These are phyloP conservation scores for Trametes maxima DNA, from an alignment of 768 basidiomycete species.

Conservation along the genomic window DNA sequence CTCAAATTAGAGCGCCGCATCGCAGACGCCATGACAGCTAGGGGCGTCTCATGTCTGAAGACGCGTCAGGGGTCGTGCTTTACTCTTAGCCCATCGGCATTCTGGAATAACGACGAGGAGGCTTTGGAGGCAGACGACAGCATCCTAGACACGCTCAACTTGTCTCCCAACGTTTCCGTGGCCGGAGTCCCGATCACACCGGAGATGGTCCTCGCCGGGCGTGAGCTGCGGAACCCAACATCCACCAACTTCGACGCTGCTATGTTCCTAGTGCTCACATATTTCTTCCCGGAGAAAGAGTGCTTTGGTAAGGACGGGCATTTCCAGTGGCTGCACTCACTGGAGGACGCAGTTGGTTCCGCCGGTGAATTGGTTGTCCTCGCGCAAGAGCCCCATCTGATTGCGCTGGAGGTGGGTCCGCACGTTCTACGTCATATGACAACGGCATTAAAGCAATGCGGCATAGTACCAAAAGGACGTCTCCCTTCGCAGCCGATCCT, in stretches of 20 bases:
- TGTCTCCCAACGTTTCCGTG: constrained; percentile 55
- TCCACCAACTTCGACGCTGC: constrained; percentile 59
- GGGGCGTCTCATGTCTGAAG: constrained; percentile 56
- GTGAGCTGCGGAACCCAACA: constrained; percentile 57
- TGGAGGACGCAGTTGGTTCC: constrained; percentile 46
- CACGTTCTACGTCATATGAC: neutral
- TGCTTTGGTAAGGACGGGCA: constrained; percentile 68
- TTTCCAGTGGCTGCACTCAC: constrained; percentile 59
- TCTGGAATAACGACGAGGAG: constrained; percentile 69
- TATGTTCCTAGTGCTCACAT: constrained; percentile 75
- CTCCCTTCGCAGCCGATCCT: constrained; percentile 49
- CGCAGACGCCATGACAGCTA: constrained; percentile 45
- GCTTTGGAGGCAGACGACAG: constrained; percentile 54
- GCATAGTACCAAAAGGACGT: constrained; percentile 55
- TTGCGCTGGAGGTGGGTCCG: constrained; percentile 47
- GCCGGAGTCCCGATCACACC: constrained; percentile 67
- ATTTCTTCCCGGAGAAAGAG: constrained; percentile 77
- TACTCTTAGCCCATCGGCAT: constrained; percentile 70
- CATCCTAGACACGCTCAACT: constrained; percentile 60
- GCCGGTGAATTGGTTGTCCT: constrained; percentile 41
- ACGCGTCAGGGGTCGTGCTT: constrained; percentile 59
- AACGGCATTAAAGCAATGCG: neutral
- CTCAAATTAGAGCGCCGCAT: constrained; percentile 64
- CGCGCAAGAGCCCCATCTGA: constrained; percentile 45
- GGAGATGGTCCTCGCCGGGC: constrained; percentile 76